Base-by-base conservation (phyloP, 2,329 filamentous ascomycete species). In the Cercospora janseana region DNA sequence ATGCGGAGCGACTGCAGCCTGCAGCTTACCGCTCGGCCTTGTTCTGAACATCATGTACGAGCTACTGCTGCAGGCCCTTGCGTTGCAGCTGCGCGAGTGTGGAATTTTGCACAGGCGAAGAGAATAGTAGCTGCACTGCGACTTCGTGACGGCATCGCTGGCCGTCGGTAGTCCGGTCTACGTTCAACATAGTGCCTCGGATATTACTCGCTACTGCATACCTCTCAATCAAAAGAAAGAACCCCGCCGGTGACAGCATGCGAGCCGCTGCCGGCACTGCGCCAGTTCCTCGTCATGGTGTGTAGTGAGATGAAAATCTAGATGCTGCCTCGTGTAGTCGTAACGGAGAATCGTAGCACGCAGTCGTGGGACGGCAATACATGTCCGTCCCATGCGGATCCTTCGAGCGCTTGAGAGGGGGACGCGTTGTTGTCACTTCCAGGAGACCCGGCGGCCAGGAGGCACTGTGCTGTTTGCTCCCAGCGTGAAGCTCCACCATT, bases 361-460 rank as follows among this genome's bases (percentile, higher is more conserved):
- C 20, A 44, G 53, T 55, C 53, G 53, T 55, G 53, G 52, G 53
- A 52, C 53, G 46, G 41, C 53, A 28, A 31, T 38, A 45, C 49
- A 27, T 52, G 34, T n/a, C n/a, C n/a, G n/a, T n/a, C n/a, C n/a
- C n/a, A n/a, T n/a, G n/a, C n/a, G n/a, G n/a, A n/a, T n/a, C n/a
- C n/a, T n/a, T n/a, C n/a, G n/a, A n/a, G n/a, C n/a, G n/a, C n/a
- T n/a, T n/a, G n/a, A n/a, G n/a, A n/a, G n/a, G n/a, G n/a, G n/a
- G n/a, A n/a, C n/a, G n/a, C n/a, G n/a, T n/a, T n/a, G n/a, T n/a
- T n/a, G n/a, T n/a, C n/a, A n/a, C n/a, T n/a, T n/a, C n/a, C n/a
- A n/a, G n/a, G n/a, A n/a, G n/a, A n/a, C n/a, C n/a, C n/a, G n/a
- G n/a, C n/a, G n/a, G n/a, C n/a, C 23, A 53, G 45, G 49, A 49